Percentiles rank a stretch among this genome's conserved stretches.
These are phyloP conservation scores for Talaromyces sp. DNA, from an alignment of 2,329 filamentous ascomycete genomes.

Conservation along the genomic window DNA sequence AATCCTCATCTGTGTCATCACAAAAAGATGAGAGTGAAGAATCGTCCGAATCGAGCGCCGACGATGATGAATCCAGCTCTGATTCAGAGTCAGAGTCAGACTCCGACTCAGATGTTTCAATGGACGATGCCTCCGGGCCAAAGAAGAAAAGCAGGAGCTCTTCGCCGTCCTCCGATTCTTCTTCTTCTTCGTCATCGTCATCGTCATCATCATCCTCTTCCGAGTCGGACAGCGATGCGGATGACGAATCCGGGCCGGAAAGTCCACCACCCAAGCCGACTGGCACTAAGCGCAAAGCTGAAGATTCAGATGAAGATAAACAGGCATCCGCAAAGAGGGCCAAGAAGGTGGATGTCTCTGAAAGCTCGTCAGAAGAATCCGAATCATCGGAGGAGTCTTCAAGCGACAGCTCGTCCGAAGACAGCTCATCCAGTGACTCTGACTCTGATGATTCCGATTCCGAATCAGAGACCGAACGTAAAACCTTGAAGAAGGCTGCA, in stretches of 20 bases:
- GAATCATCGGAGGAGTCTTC: slow-evolving; percentile 22
- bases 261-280: slow-evolving; percentile 31
- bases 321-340: slow-evolving; percentile 47
- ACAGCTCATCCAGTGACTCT: slow-evolving; percentile 29
- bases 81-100: slow-evolving; percentile 26
- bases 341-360: slow-evolving; percentile 27
- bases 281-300: slow-evolving; percentile 56
- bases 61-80: slow-evolving; percentile 23
- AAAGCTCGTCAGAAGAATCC: slow-evolving; percentile 13
- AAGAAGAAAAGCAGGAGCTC: slow-evolving; percentile 19
- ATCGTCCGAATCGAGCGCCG: neutral
- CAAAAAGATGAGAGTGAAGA: neutral
- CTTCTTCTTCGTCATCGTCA: slow-evolving; percentile 22
- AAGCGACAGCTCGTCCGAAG: slow-evolving; percentile 26
- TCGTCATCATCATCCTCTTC: slow-evolving; percentile 23
- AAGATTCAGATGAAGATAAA: slow-evolving; percentile 46
- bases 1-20: slow-evolving; percentile 19
- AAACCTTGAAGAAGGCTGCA: slow-evolving; percentile 29
- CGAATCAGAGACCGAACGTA: slow-evolving; percentile 22
- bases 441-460: slow-evolving; percentile 24
- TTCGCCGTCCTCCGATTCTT: slow-evolving; percentile 27
- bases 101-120: slow-evolving; percentile 36
- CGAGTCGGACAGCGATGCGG: slow-evolving; percentile 47
- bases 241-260: slow-evolving; percentile 51
- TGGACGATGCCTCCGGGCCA: slow-evolving; percentile 37